These are phyloP conservation scores for Trichocladium uniseriatum DNA, from an alignment of 495 filamentous ascomycete genomes.

Conservation along the genomic window DNA sequence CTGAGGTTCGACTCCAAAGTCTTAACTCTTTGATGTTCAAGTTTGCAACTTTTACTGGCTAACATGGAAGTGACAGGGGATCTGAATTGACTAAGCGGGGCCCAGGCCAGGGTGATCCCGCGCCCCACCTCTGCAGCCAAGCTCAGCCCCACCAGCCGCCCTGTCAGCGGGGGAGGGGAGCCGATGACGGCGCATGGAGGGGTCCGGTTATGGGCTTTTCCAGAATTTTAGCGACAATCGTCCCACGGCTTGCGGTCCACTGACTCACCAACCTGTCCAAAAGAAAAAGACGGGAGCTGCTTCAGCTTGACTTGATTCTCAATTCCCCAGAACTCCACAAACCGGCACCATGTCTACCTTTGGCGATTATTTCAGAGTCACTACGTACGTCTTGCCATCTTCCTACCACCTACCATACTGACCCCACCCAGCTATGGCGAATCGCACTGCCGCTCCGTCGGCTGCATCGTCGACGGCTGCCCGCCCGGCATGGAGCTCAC, in stretches of 20 bases:
- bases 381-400: constrained; percentile 51
- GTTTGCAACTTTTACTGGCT: no score
- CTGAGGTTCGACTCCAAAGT: no score
- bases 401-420: constrained; percentile 3
- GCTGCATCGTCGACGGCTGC: constrained; percentile 79
- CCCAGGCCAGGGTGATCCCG: no score
- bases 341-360: constrained; percentile 71
- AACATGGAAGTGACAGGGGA: no score
- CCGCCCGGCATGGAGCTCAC: constrained; percentile 85
- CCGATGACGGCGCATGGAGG: constrained; percentile 19
- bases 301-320: not conserved
- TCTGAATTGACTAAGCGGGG: no score
- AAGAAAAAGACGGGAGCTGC: not conserved
- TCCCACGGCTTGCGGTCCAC: not conserved
- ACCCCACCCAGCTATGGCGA: constrained; percentile 61
- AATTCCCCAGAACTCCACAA: not conserved
- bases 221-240: constrained; percentile 1
- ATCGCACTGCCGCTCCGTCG: constrained; percentile 84
- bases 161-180: constrained; percentile 11
- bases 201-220: constrained; percentile 14
- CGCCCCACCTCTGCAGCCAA: constrained; percentile 3
- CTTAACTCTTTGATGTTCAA: no score
- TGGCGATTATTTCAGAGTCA: constrained; percentile 73
- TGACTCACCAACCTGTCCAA: not conserved
- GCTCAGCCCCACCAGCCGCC: not conserved